Evolutionary conservation across 2,329 filamentous ascomycete species (phyloP).

Genomic region (Teratosphaeria zuluensis): DNA sequence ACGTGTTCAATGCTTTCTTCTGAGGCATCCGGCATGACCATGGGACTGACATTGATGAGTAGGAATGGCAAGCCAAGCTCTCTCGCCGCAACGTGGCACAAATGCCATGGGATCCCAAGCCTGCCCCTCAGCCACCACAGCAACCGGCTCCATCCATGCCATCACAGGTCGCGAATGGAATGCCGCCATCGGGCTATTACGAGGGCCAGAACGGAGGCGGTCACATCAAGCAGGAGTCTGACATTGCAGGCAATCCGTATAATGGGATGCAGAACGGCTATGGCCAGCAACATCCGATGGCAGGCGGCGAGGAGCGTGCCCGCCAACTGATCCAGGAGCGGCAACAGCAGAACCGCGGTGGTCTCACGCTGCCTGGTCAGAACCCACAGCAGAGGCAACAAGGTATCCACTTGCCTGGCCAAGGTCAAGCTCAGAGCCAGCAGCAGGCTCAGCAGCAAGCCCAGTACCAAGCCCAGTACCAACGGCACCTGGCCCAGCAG

Average conservation of each 20-base stretch:
- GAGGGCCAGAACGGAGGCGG: conserved; percentile 30
- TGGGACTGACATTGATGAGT: conserved; percentile 4
- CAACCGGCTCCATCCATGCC: conserved; percentile 19
- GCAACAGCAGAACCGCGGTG: conserved; percentile 45
- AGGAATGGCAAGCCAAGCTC: conserved; percentile 94
- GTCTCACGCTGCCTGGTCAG: conserved; percentile 24
- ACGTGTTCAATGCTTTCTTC: conserved; percentile 2
- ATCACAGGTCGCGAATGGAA: conserved; percentile 10
- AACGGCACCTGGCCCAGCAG: conserved; percentile 22
- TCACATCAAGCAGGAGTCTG: conserved; percentile 46
- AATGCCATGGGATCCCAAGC: conserved; percentile 92
- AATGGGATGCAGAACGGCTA: conserved; percentile 20
- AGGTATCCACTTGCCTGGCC: conserved; percentile 28
- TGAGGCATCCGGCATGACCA: neutral
- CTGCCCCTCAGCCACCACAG: conserved; percentile 31
- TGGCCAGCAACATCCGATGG: conserved; percentile 13
- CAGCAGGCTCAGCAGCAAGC: conserved; percentile 29
- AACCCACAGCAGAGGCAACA: conserved; percentile 16
- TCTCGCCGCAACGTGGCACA: conserved; percentile 72
- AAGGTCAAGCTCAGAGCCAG: conserved; percentile 23
- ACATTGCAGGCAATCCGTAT: conserved; percentile 22
- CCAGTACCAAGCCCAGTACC: conserved; percentile 27
- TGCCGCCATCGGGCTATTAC: conserved; percentile 12
- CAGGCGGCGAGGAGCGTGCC: conserved; percentile 37
- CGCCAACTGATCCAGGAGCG: conserved; percentile 50